Evolutionary conservation across 2,329 filamentous ascomycete genomes (phyloP).

Genomic region (Sporothrix dimorphospora): DNA sequence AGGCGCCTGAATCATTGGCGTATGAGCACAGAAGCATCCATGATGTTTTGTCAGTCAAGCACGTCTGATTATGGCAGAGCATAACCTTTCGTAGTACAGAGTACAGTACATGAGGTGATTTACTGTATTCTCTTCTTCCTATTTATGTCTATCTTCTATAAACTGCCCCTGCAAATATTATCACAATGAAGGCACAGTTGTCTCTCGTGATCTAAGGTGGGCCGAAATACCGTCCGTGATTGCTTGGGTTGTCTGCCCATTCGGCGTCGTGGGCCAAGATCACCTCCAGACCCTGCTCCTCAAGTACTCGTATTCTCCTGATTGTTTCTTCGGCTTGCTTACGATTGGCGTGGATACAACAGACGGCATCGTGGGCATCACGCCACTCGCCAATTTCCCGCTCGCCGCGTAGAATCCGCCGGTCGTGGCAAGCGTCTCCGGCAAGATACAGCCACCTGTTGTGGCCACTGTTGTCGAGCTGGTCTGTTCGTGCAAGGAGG

Average conservation of each 20-base stretch:
- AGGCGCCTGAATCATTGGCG: no score
- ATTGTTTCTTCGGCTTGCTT: neutral
- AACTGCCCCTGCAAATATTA: no score
- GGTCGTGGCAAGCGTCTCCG: constrained; percentile 3
- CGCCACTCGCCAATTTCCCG: constrained; percentile 6
- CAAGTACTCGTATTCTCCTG: neutral
- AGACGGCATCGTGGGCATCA: neutral
- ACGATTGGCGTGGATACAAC: constrained; percentile 5
- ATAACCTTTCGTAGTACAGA: no score
- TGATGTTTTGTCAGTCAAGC: no score
- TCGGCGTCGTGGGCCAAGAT: constrained; percentile 3
- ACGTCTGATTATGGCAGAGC: no score
- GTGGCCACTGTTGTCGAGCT: neutral
- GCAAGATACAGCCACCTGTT: neutral
- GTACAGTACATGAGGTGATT: no score
- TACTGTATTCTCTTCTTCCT: no score
- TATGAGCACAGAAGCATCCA: no score
- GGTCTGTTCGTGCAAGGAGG: neutral
- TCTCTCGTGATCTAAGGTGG: neutral
- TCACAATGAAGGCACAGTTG: no score
- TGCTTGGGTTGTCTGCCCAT: neutral
- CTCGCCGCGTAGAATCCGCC: neutral
- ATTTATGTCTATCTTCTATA: no score
- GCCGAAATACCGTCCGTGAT: neutral
- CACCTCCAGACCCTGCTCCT: neutral